Evolutionary conservation across 352 stramenopile species (phyloP).

Genomic region (Halophytophthora batemanensis): DNA sequence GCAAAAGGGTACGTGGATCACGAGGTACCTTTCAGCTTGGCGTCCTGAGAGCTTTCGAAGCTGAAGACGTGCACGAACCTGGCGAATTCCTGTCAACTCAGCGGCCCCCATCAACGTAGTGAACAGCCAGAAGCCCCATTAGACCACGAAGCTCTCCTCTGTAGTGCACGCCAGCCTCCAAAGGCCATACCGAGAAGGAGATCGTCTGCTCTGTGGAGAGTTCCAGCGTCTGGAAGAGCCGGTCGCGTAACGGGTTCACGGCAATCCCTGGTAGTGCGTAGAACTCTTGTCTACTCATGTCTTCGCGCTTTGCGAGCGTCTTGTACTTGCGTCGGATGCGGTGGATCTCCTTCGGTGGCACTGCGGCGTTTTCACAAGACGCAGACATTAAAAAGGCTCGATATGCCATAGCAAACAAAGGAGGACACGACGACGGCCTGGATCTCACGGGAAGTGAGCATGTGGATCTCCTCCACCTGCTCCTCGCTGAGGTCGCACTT

Average conservation of each 20-base stretch:
- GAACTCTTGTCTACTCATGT: constrained; percentile 62
- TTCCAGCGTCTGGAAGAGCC: constrained; percentile 43
- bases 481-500: constrained; percentile 51
- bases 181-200: constrained; percentile 29
- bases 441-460: constrained; percentile 51
- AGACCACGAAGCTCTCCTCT: no score
- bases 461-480: constrained; percentile 54
- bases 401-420: neutral
- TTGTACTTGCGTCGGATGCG: constrained; percentile 46
- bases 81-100: constrained; percentile 61
- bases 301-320: constrained; percentile 27
- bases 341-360: constrained; percentile 51
- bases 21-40: constrained; percentile 42
- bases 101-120: no score
- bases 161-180: no score
- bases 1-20: no score
- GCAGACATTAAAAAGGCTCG: constrained; percentile 1
- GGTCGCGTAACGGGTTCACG: constrained; percentile 43
- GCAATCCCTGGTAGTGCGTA: constrained; percentile 35
- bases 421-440: neutral
- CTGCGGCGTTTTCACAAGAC: constrained; percentile 15
- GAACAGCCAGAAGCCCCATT: constrained; percentile 4
- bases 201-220: constrained; percentile 29
- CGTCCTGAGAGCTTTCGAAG: constrained; percentile 50
- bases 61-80: constrained; percentile 54